phyloP scores from a whole-genome alignment of 2,329 filamentous ascomycete genomes.

The Annulohypoxylon truncatum region DNA sequence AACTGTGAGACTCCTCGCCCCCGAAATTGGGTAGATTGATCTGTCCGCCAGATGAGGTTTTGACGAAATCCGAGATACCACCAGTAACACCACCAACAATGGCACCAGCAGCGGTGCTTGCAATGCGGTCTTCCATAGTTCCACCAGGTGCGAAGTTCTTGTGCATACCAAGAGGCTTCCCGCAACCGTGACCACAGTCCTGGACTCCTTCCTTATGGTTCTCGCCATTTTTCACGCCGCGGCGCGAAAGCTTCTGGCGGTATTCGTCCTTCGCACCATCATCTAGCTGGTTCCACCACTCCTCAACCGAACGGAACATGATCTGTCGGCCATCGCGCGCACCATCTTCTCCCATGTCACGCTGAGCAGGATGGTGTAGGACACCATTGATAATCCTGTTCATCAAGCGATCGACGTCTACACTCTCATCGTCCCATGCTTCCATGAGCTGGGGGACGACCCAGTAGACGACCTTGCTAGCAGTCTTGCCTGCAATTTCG shows the following conservation, averaged over 20 bases:
- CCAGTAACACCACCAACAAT: constrained; percentile 69
- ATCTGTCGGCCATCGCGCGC: constrained; percentile 75
- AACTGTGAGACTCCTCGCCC: constrained; percentile 67
- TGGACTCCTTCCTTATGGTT: constrained; percentile 90
- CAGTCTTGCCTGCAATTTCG: constrained; percentile 85
- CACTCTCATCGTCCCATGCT: constrained; percentile 82
- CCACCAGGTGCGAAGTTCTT: constrained; percentile 67
- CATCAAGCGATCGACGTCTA: constrained; percentile 76
- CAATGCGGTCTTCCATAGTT: constrained; percentile 67
- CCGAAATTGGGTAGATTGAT: constrained; percentile 39
- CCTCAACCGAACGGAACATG: constrained; percentile 83
- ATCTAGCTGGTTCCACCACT: constrained; percentile 82
- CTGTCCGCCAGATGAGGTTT: constrained; percentile 58
- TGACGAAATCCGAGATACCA: constrained; percentile 60
- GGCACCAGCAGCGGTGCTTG: constrained; percentile 65
- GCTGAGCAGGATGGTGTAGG: constrained; percentile 88
- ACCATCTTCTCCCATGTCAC: constrained; percentile 75
- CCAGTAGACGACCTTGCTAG: constrained; percentile 83
- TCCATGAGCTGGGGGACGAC: constrained; percentile 89
- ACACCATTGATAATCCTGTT: constrained; percentile 84
- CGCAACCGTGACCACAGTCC: constrained; percentile 86
- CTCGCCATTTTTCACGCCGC: constrained; percentile 79
- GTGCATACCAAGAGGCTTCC: constrained; percentile 80
- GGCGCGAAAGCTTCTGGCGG: constrained; percentile 78
- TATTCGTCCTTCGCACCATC: constrained; percentile 73